Base-by-base conservation (phyloP, 2,329 filamentous ascomycete species). In the Verticillium nonalfalfae region DNA sequence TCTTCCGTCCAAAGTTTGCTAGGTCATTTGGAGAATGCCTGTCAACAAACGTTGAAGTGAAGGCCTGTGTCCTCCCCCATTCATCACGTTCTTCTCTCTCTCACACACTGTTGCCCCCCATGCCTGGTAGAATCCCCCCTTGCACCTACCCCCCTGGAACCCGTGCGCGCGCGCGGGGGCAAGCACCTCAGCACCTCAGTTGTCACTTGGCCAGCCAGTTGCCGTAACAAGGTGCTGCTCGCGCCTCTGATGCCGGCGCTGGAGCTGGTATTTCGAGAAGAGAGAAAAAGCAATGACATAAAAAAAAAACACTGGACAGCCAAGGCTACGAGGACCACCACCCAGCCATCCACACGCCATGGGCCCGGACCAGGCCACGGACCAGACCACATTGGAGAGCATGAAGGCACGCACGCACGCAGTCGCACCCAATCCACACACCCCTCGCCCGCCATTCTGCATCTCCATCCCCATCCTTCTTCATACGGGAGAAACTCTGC, bases 391-490 rank as follows among this genome's bases (percentile, higher is more conserved):
- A 61, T 61, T 63, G 57, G 61, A 58, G 2, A 26, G 26, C 26
- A 26, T 3, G 26, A 26, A 26, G 26, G 26, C 26, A 64, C 59
- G 40, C 40, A 50, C 56, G 62, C 34, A 64, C 59, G 61, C 61
- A 64, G 61, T 64, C 63, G 63, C 63, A 61, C 63, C 63, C 61
- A 64, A 64, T 61, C 63, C 59, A 59, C 63, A 64, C 63, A 63
- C 63, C 64, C 62, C 62, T 65, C 62, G 64, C 40, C 21, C 40
- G 40, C 40, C 40, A 21, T 50, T 50, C 40, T 50, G 15, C 40
- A 50, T 50, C 40, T 13, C 40, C 40, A 50, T 40, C 38, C 35
- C 35, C 38, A 40, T 50, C 40, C 40, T 50, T 18, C 40, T 50
- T 50, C 7, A 50, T 21, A 50, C 40, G 40, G 40, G 7, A 50